phyloP scores from a whole-genome alignment of 2,329 filamentous ascomycete species.

The Sordariomycetes sp. region DNA sequence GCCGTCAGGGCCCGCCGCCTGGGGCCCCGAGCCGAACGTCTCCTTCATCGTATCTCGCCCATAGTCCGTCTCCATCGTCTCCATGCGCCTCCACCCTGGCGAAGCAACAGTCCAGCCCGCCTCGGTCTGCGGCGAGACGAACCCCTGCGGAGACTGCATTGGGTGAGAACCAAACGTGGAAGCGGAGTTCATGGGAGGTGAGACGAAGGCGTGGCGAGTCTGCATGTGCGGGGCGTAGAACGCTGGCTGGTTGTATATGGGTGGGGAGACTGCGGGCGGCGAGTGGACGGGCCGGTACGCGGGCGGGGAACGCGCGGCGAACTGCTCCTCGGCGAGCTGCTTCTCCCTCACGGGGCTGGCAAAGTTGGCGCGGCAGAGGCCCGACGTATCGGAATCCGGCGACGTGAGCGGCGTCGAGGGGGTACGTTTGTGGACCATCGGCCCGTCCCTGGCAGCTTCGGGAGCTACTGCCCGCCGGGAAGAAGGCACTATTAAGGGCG shows the following conservation, averaged over 20 bases:
- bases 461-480: too few relatives aligned
- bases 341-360: conserved; percentile 1
- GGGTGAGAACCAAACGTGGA: background rate
- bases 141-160: background rate
- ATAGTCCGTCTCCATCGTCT: conserved; percentile 1
- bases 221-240: too few relatives aligned
- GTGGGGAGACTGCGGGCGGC: background rate
- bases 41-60: conserved; percentile 4
- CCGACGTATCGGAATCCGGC: background rate
- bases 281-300: background rate
- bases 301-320: background rate
- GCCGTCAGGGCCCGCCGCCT: background rate
- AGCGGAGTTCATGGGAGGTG: background rate
- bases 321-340: background rate
- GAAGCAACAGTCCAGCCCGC: background rate
- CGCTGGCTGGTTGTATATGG: background rate
- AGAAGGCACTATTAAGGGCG: background rate
- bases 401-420: background rate
- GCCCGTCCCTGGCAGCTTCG: too few relatives aligned
- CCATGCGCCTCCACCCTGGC: background rate
- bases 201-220: background rate
- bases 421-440: background rate
- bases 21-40: background rate
- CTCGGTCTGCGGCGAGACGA: background rate
- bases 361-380: conserved; percentile 4